Evolutionary conservation across 2,329 filamentous ascomycete species (phyloP).

Genomic region (Trichoderma sp.): DNA sequence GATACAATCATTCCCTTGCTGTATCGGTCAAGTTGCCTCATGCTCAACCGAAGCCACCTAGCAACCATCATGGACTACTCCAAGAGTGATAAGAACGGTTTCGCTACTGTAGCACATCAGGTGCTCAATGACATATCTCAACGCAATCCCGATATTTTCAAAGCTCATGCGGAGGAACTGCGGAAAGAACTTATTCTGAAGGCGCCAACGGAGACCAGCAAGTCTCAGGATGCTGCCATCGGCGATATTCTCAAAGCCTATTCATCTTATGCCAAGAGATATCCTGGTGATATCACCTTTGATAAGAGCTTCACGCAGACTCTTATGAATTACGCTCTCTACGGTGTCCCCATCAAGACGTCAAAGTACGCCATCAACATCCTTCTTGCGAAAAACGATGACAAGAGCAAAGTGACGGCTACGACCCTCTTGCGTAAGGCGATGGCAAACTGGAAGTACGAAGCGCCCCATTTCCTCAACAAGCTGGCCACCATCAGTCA

Average conservation of each 20-base stretch:
- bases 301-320: slow-evolving; percentile 81
- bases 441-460: slow-evolving; percentile 73
- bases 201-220: slow-evolving; percentile 68
- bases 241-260: slow-evolving; percentile 93
- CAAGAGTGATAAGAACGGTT: slow-evolving; percentile 75
- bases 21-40: slow-evolving; percentile 78
- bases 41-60: slow-evolving; percentile 94
- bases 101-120: slow-evolving; percentile 80
- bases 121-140: slow-evolving; percentile 90
- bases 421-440: slow-evolving; percentile 79
- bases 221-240: slow-evolving; percentile 69
- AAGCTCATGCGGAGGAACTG: slow-evolving; percentile 87
- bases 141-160: slow-evolving; percentile 85
- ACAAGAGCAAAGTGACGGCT: slow-evolving; percentile 79
- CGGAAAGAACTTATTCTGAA: slow-evolving; percentile 83
- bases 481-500: slow-evolving; percentile 73
- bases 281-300: slow-evolving; percentile 78
- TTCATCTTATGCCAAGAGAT: slow-evolving; percentile 84
- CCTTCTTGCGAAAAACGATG: slow-evolving; percentile 70
- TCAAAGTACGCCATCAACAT: slow-evolving; percentile 95
- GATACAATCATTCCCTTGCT: slow-evolving; percentile 81
- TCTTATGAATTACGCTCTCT: slow-evolving; percentile 78
- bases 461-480: slow-evolving; percentile 71
- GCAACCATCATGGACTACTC: slow-evolving; percentile 86
- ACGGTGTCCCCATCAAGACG: slow-evolving; percentile 76